Conservation (phyloP, 176 grass and related monocot species). For the Eragrostis curvula region DNA sequence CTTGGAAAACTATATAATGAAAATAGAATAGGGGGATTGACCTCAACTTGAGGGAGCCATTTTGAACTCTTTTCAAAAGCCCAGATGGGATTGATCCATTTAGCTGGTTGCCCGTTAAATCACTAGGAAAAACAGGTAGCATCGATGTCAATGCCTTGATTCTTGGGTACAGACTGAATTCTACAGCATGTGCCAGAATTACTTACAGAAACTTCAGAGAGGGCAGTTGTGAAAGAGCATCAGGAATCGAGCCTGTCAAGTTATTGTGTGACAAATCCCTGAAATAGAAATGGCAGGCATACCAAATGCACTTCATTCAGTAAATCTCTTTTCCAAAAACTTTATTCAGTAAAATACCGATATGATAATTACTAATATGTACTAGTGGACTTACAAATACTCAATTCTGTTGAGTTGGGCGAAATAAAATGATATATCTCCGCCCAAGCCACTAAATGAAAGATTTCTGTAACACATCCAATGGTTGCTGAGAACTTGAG, state of each 20-base stretch:
- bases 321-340: neutral
- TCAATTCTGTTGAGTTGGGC: constrained; percentile 45
- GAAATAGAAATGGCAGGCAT: constrained; percentile 13
- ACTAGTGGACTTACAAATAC: constrained; percentile 46
- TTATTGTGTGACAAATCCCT: constrained; percentile 79
- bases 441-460: constrained; percentile 49
- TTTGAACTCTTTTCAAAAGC: constrained; percentile 48
- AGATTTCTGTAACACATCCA: constrained; percentile 47
- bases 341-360: neutral
- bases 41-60: constrained; percentile 58
- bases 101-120: constrained; percentile 63
- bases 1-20: neutral
- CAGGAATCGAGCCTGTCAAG: constrained; percentile 61
- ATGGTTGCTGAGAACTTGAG: no score
- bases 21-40: neutral
- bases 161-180: neutral
- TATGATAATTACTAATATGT: neutral
- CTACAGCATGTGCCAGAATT: neutral
- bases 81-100: constrained; percentile 52
- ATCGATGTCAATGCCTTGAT: neutral
- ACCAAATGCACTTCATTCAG: neutral
- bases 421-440: constrained; percentile 53
- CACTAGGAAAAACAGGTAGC: constrained; percentile 41
- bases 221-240: constrained; percentile 42
- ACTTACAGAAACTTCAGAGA: constrained; percentile 63